Conservation (phyloP, 371 early-diverging fungal genomes). For the Thermomucor indicae-seudaticae region DNA sequence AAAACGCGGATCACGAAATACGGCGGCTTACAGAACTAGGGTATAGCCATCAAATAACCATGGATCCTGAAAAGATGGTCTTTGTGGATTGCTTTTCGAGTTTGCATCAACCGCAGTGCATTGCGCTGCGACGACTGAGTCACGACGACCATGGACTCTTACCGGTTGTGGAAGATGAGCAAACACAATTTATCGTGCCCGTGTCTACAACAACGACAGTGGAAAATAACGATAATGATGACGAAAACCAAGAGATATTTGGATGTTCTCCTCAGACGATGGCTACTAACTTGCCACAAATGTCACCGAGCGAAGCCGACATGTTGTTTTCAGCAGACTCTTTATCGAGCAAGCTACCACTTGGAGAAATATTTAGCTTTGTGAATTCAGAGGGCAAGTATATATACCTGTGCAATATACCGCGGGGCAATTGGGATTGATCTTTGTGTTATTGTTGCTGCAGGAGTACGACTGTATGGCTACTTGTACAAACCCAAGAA, state of each 20-base stretch:
- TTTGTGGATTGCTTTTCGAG: slow-evolving; percentile 58
- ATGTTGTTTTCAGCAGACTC: neutral
- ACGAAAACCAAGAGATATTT: neutral
- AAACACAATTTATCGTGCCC: neutral
- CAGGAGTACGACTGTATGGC: slow-evolving; percentile 53
- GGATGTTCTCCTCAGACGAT: neutral
- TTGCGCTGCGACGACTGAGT: slow-evolving; percentile 16
- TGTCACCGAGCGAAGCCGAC: neutral
- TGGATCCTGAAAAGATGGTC: slow-evolving; percentile 38
- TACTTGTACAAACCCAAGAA: slow-evolving; percentile 58
- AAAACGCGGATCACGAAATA: slow-evolving; percentile 4
- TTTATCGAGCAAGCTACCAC: slow-evolving; percentile 1
- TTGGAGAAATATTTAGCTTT: slow-evolving; percentile 10
- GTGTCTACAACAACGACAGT: too few species aligned
- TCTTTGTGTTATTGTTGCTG: neutral
- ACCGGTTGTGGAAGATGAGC: neutral
- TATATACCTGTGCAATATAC: neutral
- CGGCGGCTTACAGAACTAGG: slow-evolving; percentile 54
- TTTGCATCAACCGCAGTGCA: slow-evolving; percentile 32
- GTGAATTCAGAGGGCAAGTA: slow-evolving; percentile 12
- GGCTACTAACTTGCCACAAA: neutral
- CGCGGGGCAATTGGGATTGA: neutral
- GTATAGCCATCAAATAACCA: slow-evolving; percentile 48
- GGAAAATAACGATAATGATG: neutral
- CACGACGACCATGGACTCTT: neutral